Percentiles rank a stretch among this genome's conserved stretches.
These are phyloP conservation scores for Nematocida ironsii DNA, from an alignment of 371 early-diverging fungal genomes.

Conservation along the genomic window DNA sequence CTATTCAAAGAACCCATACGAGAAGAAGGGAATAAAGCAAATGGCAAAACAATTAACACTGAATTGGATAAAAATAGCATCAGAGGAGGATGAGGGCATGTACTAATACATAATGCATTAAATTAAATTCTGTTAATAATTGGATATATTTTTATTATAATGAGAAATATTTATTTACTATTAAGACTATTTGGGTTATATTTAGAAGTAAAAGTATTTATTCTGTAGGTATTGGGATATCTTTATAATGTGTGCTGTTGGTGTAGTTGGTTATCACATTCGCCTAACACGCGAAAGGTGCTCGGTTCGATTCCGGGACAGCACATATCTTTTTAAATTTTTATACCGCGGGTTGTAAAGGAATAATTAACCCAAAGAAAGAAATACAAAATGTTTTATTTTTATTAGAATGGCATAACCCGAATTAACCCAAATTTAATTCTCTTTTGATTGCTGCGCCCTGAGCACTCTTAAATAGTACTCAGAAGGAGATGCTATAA, in stretches of 20 bases:
- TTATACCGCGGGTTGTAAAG: neutral
- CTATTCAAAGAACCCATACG: constrained; percentile 81
- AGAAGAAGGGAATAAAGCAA: constrained; percentile 74
- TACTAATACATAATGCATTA: neutral
- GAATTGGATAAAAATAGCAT: constrained; percentile 64
- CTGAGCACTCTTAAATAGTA: neutral
- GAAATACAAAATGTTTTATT: too few species aligned
- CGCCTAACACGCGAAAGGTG: constrained; percentile 84
- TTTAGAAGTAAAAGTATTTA: too few species aligned
- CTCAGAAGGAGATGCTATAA: neutral
- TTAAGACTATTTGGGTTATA: too few species aligned
- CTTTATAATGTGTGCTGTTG: constrained; percentile 72
- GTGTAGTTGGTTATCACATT: constrained; percentile 85
- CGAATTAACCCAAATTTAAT: neutral
- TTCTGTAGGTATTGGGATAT: too few species aligned
- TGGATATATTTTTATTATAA: neutral
- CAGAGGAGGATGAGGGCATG: constrained; percentile 7
- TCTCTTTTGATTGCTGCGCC: neutral
- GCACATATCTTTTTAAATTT: constrained; percentile 66
- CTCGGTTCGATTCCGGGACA: constrained; percentile 76
- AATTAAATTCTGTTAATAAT: neutral
- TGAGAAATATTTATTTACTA: neutral
- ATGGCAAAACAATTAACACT: constrained; percentile 77
- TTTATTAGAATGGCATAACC: neutral
- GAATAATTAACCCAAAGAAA: too few species aligned